Evolutionary conservation across 163 green algal genomes (phyloP), one percentile per base, ranked within the genome.

Genomic region (Chlamydomonas reinhardtii): DNA sequence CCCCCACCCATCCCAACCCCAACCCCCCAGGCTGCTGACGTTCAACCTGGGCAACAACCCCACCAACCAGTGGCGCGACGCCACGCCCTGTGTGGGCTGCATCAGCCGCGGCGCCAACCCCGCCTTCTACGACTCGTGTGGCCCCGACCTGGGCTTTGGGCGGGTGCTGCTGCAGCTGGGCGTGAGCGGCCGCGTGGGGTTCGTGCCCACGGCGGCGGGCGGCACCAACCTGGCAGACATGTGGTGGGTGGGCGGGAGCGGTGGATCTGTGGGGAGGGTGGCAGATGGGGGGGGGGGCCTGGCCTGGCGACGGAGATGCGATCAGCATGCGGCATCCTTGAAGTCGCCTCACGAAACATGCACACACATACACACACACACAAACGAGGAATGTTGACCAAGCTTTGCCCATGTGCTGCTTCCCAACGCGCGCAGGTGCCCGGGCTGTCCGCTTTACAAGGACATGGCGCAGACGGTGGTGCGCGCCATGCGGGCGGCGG

Each of bases 81-180:
- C 81, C 5, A 39, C 64, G 52, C 71, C 68, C 22, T 81, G 54
- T 34, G 69, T 70, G 17, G 81, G 81, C 25, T 79, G 72, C 52
- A 74, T 82, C 43, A 64, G 35, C 24, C 73, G 73, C 48, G 73
- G 73, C 48, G 48, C 48, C 48, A 5, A 48, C 22, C 72, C 72
- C 9, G 17, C 15, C 15, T 79, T 34, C 24, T 4, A 8, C 29
- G 73, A 48, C 48, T 34, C 16, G 6, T 79, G 73, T n/a, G 73
- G 73, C 32, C 73, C 73, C 48, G 73, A 70, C 34, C 35, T 88
- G n/a, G 73, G 39, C 22, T 88, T 88, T 37, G 83, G 62, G 3
- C 62, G 62, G 24, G 62, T 70, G 73, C 64, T 88, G 64, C 73
- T 82, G 54, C 52, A 81, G 32, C 15, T 34, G 11, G 29, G 32